Base-by-base conservation (phyloP, 2,329 filamentous ascomycete species). In the Paraphaeosphaeria minitans region DNA sequence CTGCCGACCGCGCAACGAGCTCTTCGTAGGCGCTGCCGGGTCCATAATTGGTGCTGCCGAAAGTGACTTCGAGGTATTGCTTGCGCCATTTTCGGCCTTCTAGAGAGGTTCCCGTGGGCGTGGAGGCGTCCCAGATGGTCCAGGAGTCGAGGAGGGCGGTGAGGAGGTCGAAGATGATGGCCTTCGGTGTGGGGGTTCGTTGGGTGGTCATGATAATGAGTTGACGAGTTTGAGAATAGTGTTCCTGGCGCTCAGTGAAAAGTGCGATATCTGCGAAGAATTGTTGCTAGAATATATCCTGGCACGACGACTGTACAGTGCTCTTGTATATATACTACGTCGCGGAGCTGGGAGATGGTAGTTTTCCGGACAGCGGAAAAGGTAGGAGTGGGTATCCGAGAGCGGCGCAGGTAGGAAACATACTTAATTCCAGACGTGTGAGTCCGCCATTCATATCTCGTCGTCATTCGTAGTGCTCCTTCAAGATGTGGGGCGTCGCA, bases 101-200 rank as follows among this genome's bases (percentile, higher is more conserved):
- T 65, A 21, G 61, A 56, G 76, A 65, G 24, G 56, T 52, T 10
- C 46, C 59, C 22, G 63, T 59, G 29, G 64, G 49, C 21, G 62
- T 64, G 19, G 64, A 60, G 12, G 45, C 54, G 56, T 65, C 55
- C 78, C 78, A 80, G 9, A 79, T 60, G 14, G 63, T 71, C 78
- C 77, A 79, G 2, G 76, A 78, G 65, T 80, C 71, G 7, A 78
- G 61, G 0, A 80, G 73, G 14, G 67, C 77, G 1, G 78, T 80
- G 24, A 80, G 73, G 29, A 80, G 76, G 57, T 80, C 77, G 33
- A 80, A 79, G 31, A 79, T 60, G 1, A 80, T 67, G 48, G 69
- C 78, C 63, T 58, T 61, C 31, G 55, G 58, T 46, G 50, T 56
- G 16, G 16, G 33, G 54, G 37, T n/a, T 45, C 22, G 21, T 29